Evolutionary conservation across 305 asterid genomes (phyloP).

Genomic region (Petunia hybrid): DNA sequence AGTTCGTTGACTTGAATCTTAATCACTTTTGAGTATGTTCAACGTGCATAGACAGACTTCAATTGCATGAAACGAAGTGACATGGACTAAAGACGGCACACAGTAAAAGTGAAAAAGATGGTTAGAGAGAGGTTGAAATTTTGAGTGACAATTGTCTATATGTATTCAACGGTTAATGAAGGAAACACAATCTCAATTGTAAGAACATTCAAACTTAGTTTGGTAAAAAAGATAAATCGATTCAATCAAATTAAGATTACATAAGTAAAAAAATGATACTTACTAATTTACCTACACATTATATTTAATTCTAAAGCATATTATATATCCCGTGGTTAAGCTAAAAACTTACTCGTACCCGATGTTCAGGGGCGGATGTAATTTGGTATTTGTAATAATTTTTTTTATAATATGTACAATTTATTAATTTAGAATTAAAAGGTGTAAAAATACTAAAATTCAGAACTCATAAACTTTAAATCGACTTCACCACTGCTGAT

Average conservation of each 20-base stretch:
- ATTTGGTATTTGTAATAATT: too few relatives aligned
- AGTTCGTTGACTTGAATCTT: too few relatives aligned
- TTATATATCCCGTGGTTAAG: too few relatives aligned
- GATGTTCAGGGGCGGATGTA: too few relatives aligned
- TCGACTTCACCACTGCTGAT: too few relatives aligned
- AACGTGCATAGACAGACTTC: neutral
- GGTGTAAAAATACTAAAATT: too few relatives aligned
- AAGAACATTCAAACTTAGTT: neutral
- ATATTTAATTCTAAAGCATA: too few relatives aligned
- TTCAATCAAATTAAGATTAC: neutral
- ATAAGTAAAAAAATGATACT: neutral
- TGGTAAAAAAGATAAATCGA: neutral
- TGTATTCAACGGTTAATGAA: neutral
- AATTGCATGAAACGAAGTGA: neutral
- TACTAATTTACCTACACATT: neutral
- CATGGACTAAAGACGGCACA: neutral
- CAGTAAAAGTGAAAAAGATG: neutral
- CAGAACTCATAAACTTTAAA: too few relatives aligned
- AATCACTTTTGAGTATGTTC: neutral
- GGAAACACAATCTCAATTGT: neutral
- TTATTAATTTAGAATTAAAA: too few relatives aligned
- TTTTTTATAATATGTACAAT: too few relatives aligned
- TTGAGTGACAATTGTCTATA: neutral
- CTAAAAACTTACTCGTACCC: too few relatives aligned
- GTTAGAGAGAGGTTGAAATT: neutral